Percentiles rank a stretch among this genome's conserved stretches.
Conservation (phyloP, 805 yeast species). For the Kuraishia piskuri region DNA sequence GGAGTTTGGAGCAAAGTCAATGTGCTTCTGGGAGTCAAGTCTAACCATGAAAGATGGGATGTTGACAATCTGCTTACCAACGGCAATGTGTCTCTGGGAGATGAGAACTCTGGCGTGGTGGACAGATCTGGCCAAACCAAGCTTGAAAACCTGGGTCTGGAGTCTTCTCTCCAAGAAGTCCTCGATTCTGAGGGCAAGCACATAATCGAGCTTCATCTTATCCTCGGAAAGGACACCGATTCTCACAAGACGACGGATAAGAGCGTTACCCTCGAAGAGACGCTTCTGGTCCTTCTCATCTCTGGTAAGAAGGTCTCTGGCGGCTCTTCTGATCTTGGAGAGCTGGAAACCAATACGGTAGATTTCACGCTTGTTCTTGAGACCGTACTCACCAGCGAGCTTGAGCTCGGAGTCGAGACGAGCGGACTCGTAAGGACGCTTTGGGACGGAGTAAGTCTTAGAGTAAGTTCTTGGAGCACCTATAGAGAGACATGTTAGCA, state of each 20-base stretch:
- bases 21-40: constrained; percentile 99
- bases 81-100: constrained; percentile 98
- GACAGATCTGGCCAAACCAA: constrained; percentile 98
- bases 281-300: constrained; percentile 99
- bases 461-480: constrained; percentile 99
- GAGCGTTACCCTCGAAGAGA: constrained; percentile 99
- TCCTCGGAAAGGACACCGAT: constrained; percentile 98
- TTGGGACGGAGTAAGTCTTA: constrained; percentile 99
- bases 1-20: constrained; percentile 97
- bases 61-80: constrained; percentile 98
- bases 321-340: constrained; percentile 99
- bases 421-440: constrained; percentile 98
- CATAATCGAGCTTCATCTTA: constrained; percentile 99
- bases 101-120: constrained; percentile 99
- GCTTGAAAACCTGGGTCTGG: constrained; percentile 99
- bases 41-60: constrained; percentile 99
- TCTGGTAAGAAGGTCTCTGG: constrained; percentile 99
- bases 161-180: constrained; percentile 99
- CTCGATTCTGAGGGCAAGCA: constrained; percentile 94
- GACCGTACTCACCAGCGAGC: constrained; percentile 99
- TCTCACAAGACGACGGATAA: constrained; percentile 98
- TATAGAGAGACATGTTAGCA: constrained; percentile 15
- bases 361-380: constrained; percentile 99
- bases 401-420: constrained; percentile 99
- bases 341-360: constrained; percentile 99